These are phyloP conservation scores for Fusarium sp. DNA, from an alignment of 2,329 filamentous ascomycete species.

Conservation along the genomic window DNA sequence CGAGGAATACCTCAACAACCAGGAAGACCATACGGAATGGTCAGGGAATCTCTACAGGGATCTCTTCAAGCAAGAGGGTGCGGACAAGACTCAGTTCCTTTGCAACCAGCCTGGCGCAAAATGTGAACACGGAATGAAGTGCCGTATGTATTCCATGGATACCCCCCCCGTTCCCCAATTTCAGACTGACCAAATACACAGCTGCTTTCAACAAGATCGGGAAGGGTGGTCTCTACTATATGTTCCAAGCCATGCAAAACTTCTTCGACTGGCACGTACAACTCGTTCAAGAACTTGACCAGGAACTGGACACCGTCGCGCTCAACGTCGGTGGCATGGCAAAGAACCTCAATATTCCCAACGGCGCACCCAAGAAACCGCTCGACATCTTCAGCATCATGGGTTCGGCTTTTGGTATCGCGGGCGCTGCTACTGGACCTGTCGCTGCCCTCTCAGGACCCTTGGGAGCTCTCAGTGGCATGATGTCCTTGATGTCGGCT, in stretches of 20 bases:
- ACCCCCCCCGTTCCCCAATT: no score
- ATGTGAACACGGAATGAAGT: not conserved
- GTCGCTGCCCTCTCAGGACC: not conserved
- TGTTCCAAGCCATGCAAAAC: constrained; percentile 12
- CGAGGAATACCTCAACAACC: constrained; percentile 4
- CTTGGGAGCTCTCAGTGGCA: constrained; percentile 5
- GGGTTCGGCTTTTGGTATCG: constrained; percentile 12
- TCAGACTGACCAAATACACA: not conserved
- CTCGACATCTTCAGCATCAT: constrained; percentile 4
- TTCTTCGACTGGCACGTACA: not conserved
- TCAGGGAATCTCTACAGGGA: constrained; percentile 3
- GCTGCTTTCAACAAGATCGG: constrained; percentile 12
- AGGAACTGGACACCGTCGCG: not conserved
- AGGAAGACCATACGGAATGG: constrained; percentile 3
- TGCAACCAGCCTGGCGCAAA: not conserved
- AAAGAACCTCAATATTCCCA: constrained; percentile 3
- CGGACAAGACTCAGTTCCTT: not conserved
- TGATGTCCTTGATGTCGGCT: not conserved
- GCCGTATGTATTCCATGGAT: not conserved
- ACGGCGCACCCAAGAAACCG: not conserved
- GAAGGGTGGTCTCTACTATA: constrained; percentile 2
- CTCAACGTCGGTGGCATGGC: not conserved
- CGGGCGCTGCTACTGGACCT: not conserved
- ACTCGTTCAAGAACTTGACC: not conserved
- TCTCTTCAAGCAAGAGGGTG: not conserved